phyloP scores from a whole-genome alignment of 768 basidiomycete species.

The Leccinum variicolor region DNA sequence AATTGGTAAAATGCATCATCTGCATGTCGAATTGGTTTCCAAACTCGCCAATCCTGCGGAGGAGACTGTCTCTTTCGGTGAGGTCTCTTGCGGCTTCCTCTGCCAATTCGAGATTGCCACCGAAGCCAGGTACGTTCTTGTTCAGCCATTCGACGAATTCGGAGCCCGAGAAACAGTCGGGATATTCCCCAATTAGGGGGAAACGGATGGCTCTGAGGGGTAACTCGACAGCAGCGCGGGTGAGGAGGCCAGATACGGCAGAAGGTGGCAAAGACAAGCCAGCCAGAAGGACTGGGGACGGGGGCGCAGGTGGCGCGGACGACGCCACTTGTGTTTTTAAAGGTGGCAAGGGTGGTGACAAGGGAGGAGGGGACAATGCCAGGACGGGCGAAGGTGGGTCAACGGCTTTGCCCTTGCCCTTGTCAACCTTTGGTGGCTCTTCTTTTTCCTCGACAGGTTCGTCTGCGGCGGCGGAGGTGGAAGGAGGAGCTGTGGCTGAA shows the following conservation, averaged over 20 bases:
- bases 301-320: conserved; percentile 37
- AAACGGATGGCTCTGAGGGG: conserved; percentile 68
- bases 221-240: conserved; percentile 69
- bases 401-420: conserved; percentile 72
- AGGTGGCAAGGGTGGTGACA: conserved; percentile 61
- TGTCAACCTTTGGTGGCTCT: conserved; percentile 61
- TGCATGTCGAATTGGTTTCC: conserved; percentile 78
- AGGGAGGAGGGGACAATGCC: conserved; percentile 54
- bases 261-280: conserved; percentile 66
- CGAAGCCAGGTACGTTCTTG: conserved; percentile 73
- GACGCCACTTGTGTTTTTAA: conserved; percentile 35
- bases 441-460: conserved; percentile 32
- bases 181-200: conserved; percentile 80
- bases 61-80: conserved; percentile 49
- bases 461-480: conserved; percentile 16
- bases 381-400: conserved; percentile 34
- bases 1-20: conserved; percentile 86
- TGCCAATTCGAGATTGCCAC: conserved; percentile 72
- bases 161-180: conserved; percentile 84
- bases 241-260: conserved; percentile 65
- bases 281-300: conserved; percentile 65
- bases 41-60: conserved; percentile 76
- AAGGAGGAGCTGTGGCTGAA: conserved; percentile 29
- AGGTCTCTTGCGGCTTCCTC: conserved; percentile 65
- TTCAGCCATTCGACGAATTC: conserved; percentile 86